Conservation (phyloP, 129 eudicot species). For the Helianthus tuberosus region DNA sequence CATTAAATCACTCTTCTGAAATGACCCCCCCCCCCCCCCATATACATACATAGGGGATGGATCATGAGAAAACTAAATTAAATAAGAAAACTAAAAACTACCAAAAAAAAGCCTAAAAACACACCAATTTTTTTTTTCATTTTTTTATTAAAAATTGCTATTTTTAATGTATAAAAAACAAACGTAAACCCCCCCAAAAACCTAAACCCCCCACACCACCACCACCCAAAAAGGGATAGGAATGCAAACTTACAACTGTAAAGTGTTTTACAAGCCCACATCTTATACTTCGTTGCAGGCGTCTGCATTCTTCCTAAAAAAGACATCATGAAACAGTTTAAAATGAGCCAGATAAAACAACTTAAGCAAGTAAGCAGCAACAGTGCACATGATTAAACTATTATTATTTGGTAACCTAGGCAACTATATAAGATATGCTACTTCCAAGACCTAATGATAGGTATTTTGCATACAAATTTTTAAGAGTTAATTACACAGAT, state of each 20-base stretch:
- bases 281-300: slow-evolving; percentile 79
- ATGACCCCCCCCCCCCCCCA: too few species aligned
- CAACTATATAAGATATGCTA: not conserved
- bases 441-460: not conserved
- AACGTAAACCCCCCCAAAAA: too few species aligned
- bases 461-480: not conserved
- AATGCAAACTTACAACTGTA: slow-evolving; percentile 68
- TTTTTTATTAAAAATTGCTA: too few species aligned
- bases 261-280: slow-evolving; percentile 85
- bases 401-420: not conserved
- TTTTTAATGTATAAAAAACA: too few species aligned
- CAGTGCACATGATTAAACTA: slow-evolving; percentile 7
- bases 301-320: slow-evolving; percentile 94
- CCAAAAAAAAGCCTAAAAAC: not conserved
- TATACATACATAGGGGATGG: too few species aligned
- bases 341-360: not conserved
- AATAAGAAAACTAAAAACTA: not conserved
- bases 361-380: slow-evolving; percentile 12
- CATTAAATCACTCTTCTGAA: too few species aligned
- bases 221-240: not conserved
- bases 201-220: too few species aligned
- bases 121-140: too few species aligned
- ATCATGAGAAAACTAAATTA: not conserved
- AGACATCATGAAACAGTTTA: not conserved
- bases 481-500: too few species aligned